Evolutionary conservation across 2,329 filamentous ascomycete species (phyloP).

Genomic region (Pseudopithomyces maydicus): DNA sequence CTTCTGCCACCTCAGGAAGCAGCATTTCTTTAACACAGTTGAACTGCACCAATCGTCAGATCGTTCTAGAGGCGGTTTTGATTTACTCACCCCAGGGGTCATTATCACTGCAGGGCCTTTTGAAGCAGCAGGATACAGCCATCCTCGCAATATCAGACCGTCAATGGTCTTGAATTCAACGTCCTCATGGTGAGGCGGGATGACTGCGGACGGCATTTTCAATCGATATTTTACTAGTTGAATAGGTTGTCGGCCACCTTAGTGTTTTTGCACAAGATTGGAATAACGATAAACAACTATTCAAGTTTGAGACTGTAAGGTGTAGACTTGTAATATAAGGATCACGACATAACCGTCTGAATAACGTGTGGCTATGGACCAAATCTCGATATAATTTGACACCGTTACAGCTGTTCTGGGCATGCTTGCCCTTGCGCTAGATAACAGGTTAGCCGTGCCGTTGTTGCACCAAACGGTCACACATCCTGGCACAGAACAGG

Average conservation of each 20-base stretch:
- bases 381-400: too few species aligned
- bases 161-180: slow-evolving; percentile 6
- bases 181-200: neutral
- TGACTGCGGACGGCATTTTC: neutral
- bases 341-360: too few species aligned
- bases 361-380: too few species aligned
- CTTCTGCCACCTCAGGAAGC: neutral
- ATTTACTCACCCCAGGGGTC: slow-evolving; percentile 4
- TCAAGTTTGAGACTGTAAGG: too few species aligned
- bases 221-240: neutral
- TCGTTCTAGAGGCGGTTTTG: neutral
- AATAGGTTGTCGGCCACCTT: neutral
- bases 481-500: too few species aligned
- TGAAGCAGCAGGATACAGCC: slow-evolving; percentile 3
- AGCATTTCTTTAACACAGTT: slow-evolving; percentile 39
- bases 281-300: too few species aligned
- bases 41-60: slow-evolving; percentile 11
- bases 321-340: too few species aligned
- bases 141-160: slow-evolving; percentile 6
- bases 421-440: too few species aligned
- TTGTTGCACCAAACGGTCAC: too few species aligned
- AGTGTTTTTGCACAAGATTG: neutral
- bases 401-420: too few species aligned
- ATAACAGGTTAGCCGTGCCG: too few species aligned
- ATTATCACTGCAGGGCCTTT: slow-evolving; percentile 7